Evolutionary conservation across 83 land plant species (phyloP).

Genomic region (Diphasiastrum complanatum): DNA sequence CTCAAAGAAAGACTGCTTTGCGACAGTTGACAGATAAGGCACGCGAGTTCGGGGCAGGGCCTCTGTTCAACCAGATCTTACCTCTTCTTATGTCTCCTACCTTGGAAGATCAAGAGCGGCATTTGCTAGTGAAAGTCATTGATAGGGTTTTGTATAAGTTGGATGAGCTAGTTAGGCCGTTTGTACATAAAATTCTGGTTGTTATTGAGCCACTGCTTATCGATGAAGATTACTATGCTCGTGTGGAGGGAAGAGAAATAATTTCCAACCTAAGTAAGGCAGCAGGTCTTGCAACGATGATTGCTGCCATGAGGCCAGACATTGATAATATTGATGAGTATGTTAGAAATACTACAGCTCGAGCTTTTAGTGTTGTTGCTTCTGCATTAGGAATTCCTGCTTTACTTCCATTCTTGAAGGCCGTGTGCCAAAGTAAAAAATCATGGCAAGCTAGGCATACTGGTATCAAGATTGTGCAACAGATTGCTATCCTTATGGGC

Average conservation of each 20-base stretch:
- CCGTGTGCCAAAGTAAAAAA: constrained; percentile 97
- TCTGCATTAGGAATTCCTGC: constrained; percentile 95
- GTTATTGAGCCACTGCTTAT: constrained; percentile 93
- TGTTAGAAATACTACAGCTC: constrained; percentile 91
- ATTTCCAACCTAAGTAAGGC: constrained; percentile 94
- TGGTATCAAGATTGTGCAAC: constrained; percentile 96
- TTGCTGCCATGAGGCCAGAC: constrained; percentile 99
- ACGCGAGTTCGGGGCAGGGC: constrained; percentile 93
- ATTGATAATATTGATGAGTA: constrained; percentile 98
- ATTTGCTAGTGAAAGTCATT: constrained; percentile 89
- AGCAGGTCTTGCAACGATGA: constrained; percentile 97
- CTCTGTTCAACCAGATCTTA: constrained; percentile 79
- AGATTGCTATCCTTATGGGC: constrained; percentile 95
- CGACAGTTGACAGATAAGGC: constrained; percentile 95
- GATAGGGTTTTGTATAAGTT: constrained; percentile 86
- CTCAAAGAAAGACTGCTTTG: constrained; percentile 88
- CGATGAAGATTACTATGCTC: constrained; percentile 98
- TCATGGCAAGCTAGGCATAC: constrained; percentile 99
- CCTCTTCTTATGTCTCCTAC: constrained; percentile 97
- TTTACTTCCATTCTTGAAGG: constrained; percentile 81
- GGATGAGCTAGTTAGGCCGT: constrained; percentile 92
- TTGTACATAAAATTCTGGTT: constrained; percentile 93
- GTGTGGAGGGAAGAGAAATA: constrained; percentile 95
- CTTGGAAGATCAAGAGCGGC: constrained; percentile 92
- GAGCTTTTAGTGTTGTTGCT: constrained; percentile 97